Base-by-base conservation (phyloP, 2,329 filamentous ascomycete genomes). In the Fusarium robinianum region DNA sequence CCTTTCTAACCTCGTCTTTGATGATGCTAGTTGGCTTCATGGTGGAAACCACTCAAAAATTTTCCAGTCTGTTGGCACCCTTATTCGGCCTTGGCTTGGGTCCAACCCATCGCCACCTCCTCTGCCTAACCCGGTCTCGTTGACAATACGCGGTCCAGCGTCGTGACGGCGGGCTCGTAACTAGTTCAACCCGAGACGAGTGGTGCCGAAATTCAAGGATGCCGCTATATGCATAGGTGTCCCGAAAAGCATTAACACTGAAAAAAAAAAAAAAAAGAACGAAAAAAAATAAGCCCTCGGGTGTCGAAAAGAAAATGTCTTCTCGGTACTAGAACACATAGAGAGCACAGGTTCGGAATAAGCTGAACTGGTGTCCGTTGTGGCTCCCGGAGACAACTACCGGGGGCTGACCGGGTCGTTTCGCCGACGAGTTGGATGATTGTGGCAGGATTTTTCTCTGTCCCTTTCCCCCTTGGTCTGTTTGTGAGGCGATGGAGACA, bases 401-500 rank as follows among this genome's bases (percentile, higher is more conserved):
- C 35, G 42, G 24, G 23, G 29, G 19, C 24, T 25, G 39, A 36
- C 33, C 17, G 45, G 34, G 40, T 40, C 26, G 41, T 39, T 25
- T 42, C 38, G 51, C 37, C 19, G 46, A 26, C 33, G 24, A 22
- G 44, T 49, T 40, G 35, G 41, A 46, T 44, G 50, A 47, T 34
- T 46, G 49, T 47, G 43, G 44, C 41, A 57, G 41, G 25, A 23
- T 24, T 31, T 53, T 43, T 43, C 22, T 17, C 22, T 25, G 12
- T 30, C 26, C 24, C 11, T 33, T 21, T 41, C 14, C 29, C 30
- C 33, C 18, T 22, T 21, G 16, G 27, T 36, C 49, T 40, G 42
- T 41, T 53, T 44, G 45, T 61, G 58, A 60, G 41, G 55, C 32
- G 55, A 61, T 61, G 53, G 56, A 55, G 58, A 58, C 55, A 54